Base-by-base conservation (phyloP, 164 flowering plant genomes). In the Brasenia schreberi region DNA sequence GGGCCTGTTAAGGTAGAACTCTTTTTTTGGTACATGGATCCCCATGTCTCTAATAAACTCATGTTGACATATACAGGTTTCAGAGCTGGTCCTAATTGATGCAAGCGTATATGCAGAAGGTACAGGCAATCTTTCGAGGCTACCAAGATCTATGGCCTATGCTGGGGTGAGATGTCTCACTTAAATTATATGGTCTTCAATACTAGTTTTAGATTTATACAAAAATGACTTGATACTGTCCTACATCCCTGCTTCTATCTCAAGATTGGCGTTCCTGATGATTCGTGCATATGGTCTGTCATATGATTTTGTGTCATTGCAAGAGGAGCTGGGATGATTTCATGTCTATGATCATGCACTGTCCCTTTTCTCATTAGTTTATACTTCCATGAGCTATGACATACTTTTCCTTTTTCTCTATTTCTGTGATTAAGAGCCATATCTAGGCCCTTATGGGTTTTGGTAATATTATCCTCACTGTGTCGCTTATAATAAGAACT, bases 81-180 rank as follows among this genome's bases (percentile, higher is more conserved):
- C 77, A 66, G 85, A 81, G 81, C 80, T 94, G 76, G 83, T 91
- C 70, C 75, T 94, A 74, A 84, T 94, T 66, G 97, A 87, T 77
- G 97, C 97, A 63, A 91, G 97, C 79, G 97, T 94, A 23, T 91
- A 87, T 70, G 73, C 96, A 66, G 89, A 91, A 83, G 99, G 97
- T 64, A 86, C 88, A 10, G 90, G 92, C 69, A 75, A 80, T 68
- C 69, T 83, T 61, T 71, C 82, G 33, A 86, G 61, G 56, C 74
- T 94, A 61, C 99, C 99, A n/a, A 85, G 75, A 75, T 12, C 65
- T 63, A 61, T 81, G 68, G 89, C 97, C 53, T 91, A 91, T 81
- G 93, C 96, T 64, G 97, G 96, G 86, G 99, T 91, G 72, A 81
- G 85, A 45, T 49, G 1, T 9, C 17, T 14, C 27, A 23, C 27